Conservation (phyloP, 2,329 filamentous ascomycete species). For the Diplodia intermedia region DNA sequence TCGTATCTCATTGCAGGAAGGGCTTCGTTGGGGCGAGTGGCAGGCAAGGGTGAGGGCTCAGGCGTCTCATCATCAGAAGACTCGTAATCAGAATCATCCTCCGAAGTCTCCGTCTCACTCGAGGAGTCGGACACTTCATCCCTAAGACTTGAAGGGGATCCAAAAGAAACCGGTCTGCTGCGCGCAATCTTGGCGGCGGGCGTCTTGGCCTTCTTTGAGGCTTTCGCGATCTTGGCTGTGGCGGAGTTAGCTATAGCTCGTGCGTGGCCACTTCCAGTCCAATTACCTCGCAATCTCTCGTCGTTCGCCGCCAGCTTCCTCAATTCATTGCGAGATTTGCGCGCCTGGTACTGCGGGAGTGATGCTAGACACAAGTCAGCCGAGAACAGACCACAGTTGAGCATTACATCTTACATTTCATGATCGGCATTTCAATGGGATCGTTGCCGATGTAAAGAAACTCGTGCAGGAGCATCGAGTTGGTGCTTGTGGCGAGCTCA, state of each 20-base stretch:
- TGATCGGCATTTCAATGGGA: slow-evolving; percentile 51
- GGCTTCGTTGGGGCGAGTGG: slow-evolving; percentile 59
- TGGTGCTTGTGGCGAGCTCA: slow-evolving; percentile 52
- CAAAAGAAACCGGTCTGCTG: slow-evolving; percentile 20
- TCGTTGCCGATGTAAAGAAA: slow-evolving; percentile 54
- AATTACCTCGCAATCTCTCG: slow-evolving; percentile 46
- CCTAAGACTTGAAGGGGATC: slow-evolving; percentile 33
- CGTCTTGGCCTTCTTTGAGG: slow-evolving; percentile 39
- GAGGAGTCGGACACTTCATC: slow-evolving; percentile 53
- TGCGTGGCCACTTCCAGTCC: not conserved
- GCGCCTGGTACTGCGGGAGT: slow-evolving; percentile 51
- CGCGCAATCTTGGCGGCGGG: slow-evolving; percentile 26
- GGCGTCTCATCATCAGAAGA: slow-evolving; percentile 61
- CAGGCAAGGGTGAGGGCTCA: slow-evolving; percentile 63
- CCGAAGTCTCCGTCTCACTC: slow-evolving; percentile 55
- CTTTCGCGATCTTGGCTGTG: slow-evolving; percentile 45
- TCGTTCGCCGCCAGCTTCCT: slow-evolving; percentile 53
- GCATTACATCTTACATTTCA: slow-evolving; percentile 50
- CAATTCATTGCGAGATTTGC: slow-evolving; percentile 56
- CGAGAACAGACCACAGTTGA: slow-evolving; percentile 11
- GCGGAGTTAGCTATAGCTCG: not conserved
- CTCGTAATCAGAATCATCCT: slow-evolving; percentile 59
- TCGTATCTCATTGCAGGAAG: slow-evolving; percentile 64
- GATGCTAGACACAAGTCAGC: slow-evolving; percentile 45
- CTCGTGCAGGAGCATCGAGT: slow-evolving; percentile 52